Base-by-base conservation (phyloP, 1,284 basidiomycete species). In the Cutaneotrichosporon cutaneum region DNA sequence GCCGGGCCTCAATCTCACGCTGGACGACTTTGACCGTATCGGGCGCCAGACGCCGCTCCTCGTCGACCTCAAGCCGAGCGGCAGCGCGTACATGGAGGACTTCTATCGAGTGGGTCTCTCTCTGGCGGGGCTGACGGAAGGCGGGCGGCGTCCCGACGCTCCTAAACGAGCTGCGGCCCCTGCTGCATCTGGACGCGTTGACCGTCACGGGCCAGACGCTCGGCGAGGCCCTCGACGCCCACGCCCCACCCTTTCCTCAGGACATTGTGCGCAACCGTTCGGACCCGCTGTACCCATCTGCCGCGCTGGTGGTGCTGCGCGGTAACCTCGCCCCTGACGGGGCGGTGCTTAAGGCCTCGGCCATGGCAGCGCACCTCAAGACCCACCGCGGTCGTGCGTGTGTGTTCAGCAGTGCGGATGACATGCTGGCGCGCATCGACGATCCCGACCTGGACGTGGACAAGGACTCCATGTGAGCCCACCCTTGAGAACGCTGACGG, bases 11-110 rank as follows among this genome's bases (percentile, higher is more conserved):
- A 64, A 80, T 9, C 64, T 82, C 13, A 77, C 75, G 9, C 75
- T 81, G 27, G 78, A 80, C 53, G 70, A 82, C 67, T 75, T 82
- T 61, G 76, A 80, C 56, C 58, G 66, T 3, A 77, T 82, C 52
- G 80, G 79, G 1, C 63, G 76, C 35, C 67, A 69, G 61, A 80
- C 79, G 2, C 81, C 81, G 1, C 65, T 82, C 39, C 65, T 82
- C 9, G 77, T 80, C 21, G 78, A 82, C 61, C 70, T 82, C 47
- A 82, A 82, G 68, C 81, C 81, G 0, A 75, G 74, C 2, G 81
- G 81, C 2, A 66, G 67, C 11, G 80, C 79, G 62, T 78, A 81
- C 61, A 80, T 81, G 77, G 80, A 81, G 61, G 81, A 82, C 64
- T 72, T 82, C 14, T 77, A 82, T 68, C 73, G 74, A 30, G 68